A percentile compares a stretch with the other conserved stretches of the same genome.
Evolutionary conservation across 495 filamentous ascomycete species (phyloP).

Genomic region (Penicillium canescens): DNA sequence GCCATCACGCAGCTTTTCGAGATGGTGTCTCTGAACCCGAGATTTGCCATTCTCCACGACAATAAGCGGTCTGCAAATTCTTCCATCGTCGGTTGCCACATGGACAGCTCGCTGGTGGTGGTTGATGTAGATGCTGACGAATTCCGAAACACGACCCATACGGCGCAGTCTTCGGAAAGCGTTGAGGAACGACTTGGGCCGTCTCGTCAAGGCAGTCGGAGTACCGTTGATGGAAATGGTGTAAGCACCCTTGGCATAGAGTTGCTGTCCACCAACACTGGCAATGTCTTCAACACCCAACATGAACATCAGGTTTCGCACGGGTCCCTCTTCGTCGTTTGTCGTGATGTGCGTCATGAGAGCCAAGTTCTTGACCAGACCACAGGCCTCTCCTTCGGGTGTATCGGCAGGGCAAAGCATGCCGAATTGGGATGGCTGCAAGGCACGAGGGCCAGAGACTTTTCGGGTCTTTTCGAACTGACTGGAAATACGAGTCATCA

Average conservation of each 20-base stretch:
- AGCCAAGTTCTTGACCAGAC: slow-evolving; percentile 96
- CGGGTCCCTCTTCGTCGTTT: slow-evolving; percentile 85
- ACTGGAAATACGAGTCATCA: slow-evolving; percentile 99
- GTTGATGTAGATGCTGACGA: slow-evolving; percentile 94
- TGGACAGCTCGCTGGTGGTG: slow-evolving; percentile 88
- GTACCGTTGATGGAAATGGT: slow-evolving; percentile 95
- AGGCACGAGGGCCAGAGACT: slow-evolving; percentile 87
- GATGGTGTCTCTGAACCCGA: slow-evolving; percentile 70
- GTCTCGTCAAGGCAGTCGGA: slow-evolving; percentile 76
- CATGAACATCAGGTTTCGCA: slow-evolving; percentile 75
- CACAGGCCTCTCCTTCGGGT: slow-evolving; percentile 96
- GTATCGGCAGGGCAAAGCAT: slow-evolving; percentile 98
- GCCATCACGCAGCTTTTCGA: slow-evolving; percentile 76
- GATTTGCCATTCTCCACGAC: slow-evolving; percentile 85
- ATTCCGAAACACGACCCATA: slow-evolving; percentile 86
- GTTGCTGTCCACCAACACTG: slow-evolving; percentile 71
- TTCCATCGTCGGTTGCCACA: slow-evolving; percentile 93
- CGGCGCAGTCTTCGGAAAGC: slow-evolving; percentile 82
- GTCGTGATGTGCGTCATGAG: slow-evolving; percentile 99
- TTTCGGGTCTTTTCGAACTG: slow-evolving; percentile 99
- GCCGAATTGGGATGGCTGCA: slow-evolving; percentile 96
- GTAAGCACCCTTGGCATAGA: slow-evolving; percentile 80
- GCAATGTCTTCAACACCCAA: slow-evolving; percentile 78
- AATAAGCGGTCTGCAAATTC: slow-evolving; percentile 93
- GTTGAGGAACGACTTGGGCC: slow-evolving; percentile 80